These are phyloP conservation scores for Cercophora newfieldiana DNA, from an alignment of 495 filamentous ascomycete species.

Conservation along the genomic window DNA sequence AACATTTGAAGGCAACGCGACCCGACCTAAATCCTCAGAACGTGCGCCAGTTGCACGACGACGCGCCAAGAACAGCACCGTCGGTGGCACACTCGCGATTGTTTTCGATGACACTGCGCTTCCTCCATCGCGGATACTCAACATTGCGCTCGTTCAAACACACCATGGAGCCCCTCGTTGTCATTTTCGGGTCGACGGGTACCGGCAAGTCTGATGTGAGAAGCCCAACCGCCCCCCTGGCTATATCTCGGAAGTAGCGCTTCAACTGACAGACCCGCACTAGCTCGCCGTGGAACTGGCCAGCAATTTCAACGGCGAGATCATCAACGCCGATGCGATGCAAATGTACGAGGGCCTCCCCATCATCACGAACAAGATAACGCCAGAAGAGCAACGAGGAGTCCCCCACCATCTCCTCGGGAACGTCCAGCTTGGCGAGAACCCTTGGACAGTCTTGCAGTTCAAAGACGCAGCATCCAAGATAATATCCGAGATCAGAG, in stretches of 20 bases:
- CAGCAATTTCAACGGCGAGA: constrained; percentile 80
- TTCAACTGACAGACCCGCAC: not conserved
- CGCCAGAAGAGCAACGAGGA: constrained; percentile 68
- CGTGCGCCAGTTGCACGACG: constrained; percentile 9
- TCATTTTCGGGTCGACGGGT: constrained; percentile 88
- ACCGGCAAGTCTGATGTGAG: constrained; percentile 96
- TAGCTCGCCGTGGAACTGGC: constrained; percentile 94
- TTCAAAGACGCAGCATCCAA: constrained; percentile 69
- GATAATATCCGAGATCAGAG: constrained; percentile 74
- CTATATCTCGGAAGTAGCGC: not conserved
- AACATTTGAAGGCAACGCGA: constrained; percentile 11
- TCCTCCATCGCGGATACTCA: not conserved
- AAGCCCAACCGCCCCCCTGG: not conserved
- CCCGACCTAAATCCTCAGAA: not conserved
- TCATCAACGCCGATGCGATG: constrained; percentile 99
- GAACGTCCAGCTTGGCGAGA: constrained; percentile 67
- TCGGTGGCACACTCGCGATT: not conserved
- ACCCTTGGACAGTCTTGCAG: constrained; percentile 75
- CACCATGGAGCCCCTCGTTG: constrained; percentile 63
- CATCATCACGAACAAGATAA: constrained; percentile 93
- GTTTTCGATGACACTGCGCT: constrained; percentile 18
- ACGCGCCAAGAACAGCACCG: constrained; percentile 8
- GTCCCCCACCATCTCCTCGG: constrained; percentile 89
- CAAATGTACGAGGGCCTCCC: constrained; percentile 93
- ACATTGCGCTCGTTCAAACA: not conserved